These are phyloP conservation scores for Amoebophrya sp. DNA, from an alignment of 169 alveolate genomes.

Conservation along the genomic window DNA sequence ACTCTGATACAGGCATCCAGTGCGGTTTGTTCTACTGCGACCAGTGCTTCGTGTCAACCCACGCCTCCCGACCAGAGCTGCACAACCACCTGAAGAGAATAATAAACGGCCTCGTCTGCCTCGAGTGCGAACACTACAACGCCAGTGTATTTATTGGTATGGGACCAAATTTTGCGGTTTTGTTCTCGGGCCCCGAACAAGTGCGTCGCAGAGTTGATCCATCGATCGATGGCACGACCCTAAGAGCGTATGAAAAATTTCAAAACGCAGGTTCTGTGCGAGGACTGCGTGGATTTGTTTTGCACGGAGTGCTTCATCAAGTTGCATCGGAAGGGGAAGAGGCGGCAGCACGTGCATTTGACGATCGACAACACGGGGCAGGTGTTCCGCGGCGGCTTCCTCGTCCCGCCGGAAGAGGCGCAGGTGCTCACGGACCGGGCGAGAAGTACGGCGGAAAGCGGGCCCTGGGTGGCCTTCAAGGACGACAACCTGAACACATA, in stretches of 20 bases:
- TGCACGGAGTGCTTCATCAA: constrained; percentile 38
- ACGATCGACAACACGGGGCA: constrained; percentile 25
- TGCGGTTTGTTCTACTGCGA: constrained; percentile 13
- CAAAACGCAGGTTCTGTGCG: constrained; percentile 4
- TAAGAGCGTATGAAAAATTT: too few species aligned
- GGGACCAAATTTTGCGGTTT: too few species aligned
- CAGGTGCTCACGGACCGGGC: constrained; percentile 15
- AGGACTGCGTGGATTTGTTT: constrained; percentile 35
- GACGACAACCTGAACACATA: not conserved
- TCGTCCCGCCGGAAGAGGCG: constrained; percentile 36
- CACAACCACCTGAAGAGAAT: constrained; percentile 33
- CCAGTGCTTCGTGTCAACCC: constrained; percentile 10
- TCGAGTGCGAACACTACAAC: constrained; percentile 36
- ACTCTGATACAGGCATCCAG: constrained; percentile 10
- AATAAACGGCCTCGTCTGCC: constrained; percentile 30
- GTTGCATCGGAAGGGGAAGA: constrained; percentile 28
- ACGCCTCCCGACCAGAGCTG: constrained; percentile 12
- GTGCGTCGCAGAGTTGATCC: too few species aligned
- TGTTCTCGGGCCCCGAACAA: too few species aligned
- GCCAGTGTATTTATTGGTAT: constrained; percentile 20
- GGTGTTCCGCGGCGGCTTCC: constrained; percentile 34
- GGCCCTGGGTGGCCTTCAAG: constrained; percentile 6
- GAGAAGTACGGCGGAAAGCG: constrained; percentile 1
- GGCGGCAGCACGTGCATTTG: constrained; percentile 18
- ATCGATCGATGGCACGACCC: too few species aligned